Percentiles rank a stretch among this genome's conserved stretches.
phyloP scores from a whole-genome alignment of 345 rosid species.

The Citrus medica region DNA sequence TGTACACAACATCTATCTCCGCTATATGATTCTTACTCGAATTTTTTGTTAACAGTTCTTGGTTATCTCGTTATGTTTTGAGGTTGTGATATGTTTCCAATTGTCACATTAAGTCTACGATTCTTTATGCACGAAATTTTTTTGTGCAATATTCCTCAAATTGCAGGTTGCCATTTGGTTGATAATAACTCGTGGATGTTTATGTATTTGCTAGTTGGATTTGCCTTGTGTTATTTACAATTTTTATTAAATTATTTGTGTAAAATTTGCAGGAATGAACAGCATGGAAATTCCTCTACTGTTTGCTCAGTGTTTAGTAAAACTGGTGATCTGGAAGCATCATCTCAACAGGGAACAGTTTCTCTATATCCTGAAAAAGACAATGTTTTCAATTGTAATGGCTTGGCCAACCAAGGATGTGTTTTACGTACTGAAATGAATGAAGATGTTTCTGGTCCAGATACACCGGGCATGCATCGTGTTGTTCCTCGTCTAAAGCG shows the following conservation, averaged over 20 bases:
- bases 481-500: constrained; percentile 63
- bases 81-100: background rate
- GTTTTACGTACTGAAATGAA: constrained; percentile 18
- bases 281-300: constrained; percentile 10
- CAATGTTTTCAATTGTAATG: constrained; percentile 17
- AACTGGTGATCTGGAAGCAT: constrained; percentile 11
- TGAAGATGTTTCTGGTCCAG: constrained; percentile 56
- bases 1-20: background rate
- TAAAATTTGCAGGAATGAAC: constrained; percentile 41
- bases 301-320: constrained; percentile 25
- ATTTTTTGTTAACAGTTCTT: background rate
- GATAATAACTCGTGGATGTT: background rate
- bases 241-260: background rate
- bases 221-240: background rate
- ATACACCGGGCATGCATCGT: constrained; percentile 67
- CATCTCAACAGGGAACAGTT: constrained; percentile 14
- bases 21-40: background rate
- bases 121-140: background rate
- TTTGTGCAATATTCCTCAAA: background rate
- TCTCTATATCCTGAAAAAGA: constrained; percentile 26
- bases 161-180: background rate
- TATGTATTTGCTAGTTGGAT: background rate
- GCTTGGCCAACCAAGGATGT: constrained; percentile 18
- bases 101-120: background rate
- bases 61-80: background rate